Conservation (phyloP, 345 rosid species). For the Populus tremula region DNA sequence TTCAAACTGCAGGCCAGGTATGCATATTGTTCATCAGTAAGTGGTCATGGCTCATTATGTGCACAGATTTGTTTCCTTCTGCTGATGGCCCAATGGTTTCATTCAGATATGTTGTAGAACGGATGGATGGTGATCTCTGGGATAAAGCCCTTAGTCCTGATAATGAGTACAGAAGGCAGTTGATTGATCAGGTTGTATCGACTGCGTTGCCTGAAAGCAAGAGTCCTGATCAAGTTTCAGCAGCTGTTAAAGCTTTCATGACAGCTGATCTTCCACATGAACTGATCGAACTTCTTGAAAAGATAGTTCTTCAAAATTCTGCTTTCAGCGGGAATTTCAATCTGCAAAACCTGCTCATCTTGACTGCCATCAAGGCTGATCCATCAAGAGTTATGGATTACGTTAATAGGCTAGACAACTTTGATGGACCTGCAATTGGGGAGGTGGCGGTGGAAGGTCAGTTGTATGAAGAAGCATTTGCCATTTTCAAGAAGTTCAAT, state of each 20-base stretch:
- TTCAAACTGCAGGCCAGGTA: slow-evolving; percentile 96
- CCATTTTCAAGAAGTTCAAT: slow-evolving; percentile 78
- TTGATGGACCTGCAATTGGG: slow-evolving; percentile 99
- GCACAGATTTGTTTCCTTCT: background rate
- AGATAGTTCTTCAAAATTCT: slow-evolving; percentile 95
- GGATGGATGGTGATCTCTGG: slow-evolving; percentile 96
- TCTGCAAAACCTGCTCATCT: slow-evolving; percentile 88
- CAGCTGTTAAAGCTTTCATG: slow-evolving; percentile 84
- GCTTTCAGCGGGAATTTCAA: slow-evolving; percentile 94
- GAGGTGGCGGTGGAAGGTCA: slow-evolving; percentile 90
- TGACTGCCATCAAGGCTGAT: slow-evolving; percentile 96
- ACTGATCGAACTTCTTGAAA: slow-evolving; percentile 83
- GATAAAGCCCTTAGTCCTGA: slow-evolving; percentile 81
- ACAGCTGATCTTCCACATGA: slow-evolving; percentile 79
- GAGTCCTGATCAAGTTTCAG: slow-evolving; percentile 84
- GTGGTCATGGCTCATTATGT: slow-evolving; percentile 7
- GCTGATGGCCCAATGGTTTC: slow-evolving; percentile 25
- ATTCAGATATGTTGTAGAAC: slow-evolving; percentile 87
- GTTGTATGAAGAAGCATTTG: slow-evolving; percentile 78
- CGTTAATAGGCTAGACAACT: slow-evolving; percentile 83
- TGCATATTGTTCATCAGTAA: slow-evolving; percentile 15
- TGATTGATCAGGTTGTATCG: slow-evolving; percentile 95
- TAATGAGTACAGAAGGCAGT: slow-evolving; percentile 79
- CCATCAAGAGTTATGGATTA: slow-evolving; percentile 97
- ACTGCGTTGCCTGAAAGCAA: slow-evolving; percentile 92